phyloP scores from a whole-genome alignment of 805 yeast species.

The Yarrowia deformans region DNA sequence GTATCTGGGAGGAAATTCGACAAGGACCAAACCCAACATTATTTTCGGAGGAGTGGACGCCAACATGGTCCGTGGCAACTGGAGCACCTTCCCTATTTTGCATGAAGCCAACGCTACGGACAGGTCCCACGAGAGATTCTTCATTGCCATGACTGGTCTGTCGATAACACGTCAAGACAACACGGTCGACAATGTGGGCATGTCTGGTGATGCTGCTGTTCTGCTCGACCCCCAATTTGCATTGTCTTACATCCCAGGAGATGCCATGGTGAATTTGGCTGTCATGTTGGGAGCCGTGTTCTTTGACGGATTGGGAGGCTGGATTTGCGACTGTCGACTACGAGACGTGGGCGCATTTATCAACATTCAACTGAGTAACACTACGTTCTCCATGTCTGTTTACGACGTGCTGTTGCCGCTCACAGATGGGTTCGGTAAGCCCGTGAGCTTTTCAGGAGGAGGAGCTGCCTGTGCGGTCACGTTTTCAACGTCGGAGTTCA shows the following conservation, averaged over 20 bases:
- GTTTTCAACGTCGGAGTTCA: constrained; percentile 28
- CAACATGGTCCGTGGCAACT: constrained; percentile 30
- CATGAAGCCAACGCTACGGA: constrained; percentile 12
- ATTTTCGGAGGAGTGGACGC: constrained; percentile 35
- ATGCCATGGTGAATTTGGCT: constrained; percentile 26
- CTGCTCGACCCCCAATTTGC: constrained; percentile 19
- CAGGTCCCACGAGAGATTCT: neutral
- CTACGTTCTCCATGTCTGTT: constrained; percentile 34
- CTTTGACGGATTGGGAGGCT: constrained; percentile 25
- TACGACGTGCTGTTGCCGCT: constrained; percentile 30
- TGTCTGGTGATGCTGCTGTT: constrained; percentile 24
- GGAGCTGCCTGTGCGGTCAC: constrained; percentile 34
- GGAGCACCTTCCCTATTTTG: constrained; percentile 33
- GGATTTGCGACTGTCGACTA: constrained; percentile 20
- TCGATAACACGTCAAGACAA: constrained; percentile 16
- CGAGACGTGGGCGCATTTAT: constrained; percentile 24
- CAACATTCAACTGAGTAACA: constrained; percentile 28
- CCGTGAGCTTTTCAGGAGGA: constrained; percentile 26
- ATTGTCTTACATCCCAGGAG: constrained; percentile 23
- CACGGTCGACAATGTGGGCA: constrained; percentile 13
- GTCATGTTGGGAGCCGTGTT: constrained; percentile 28
- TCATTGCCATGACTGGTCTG: constrained; percentile 28
- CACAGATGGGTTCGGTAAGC: constrained; percentile 25
- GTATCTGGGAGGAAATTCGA: constrained; percentile 27
- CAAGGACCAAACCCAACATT: constrained; percentile 8